Percentiles rank a stretch among this genome's conserved stretches.
Conservation (phyloP, 768 basidiomycete genomes). For the Terana coerulea region DNA sequence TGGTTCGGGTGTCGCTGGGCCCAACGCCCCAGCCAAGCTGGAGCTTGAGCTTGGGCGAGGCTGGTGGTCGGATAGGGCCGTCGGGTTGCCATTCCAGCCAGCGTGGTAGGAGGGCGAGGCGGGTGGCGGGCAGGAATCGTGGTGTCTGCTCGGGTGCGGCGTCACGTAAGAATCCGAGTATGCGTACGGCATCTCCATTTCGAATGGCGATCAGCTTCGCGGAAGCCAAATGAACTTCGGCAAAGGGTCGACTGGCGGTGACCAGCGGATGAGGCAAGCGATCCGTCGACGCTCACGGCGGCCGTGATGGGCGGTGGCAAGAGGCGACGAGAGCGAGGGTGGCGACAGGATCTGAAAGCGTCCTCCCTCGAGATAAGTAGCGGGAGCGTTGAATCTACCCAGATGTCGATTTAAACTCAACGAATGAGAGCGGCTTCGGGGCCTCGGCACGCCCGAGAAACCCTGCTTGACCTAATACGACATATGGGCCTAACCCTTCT, state of each 20-base stretch:
- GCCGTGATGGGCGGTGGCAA: not conserved
- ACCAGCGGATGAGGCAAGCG: too few relatives aligned
- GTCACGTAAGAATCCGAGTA: constrained; percentile 1
- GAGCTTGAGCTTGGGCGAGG: not conserved
- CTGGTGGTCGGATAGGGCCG: not conserved
- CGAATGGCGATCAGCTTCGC: constrained; percentile 2
- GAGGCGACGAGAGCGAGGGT: not conserved
- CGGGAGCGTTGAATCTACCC: too few relatives aligned
- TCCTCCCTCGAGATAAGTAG: too few relatives aligned
- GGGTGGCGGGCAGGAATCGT: not conserved
- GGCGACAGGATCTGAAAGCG: too few relatives aligned
- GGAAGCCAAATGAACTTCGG: constrained; percentile 6
- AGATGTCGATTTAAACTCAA: too few relatives aligned
- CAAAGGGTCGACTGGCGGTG: not conserved
- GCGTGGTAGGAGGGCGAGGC: not conserved
- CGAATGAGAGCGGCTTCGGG: too few relatives aligned
- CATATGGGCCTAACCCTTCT: too few relatives aligned
- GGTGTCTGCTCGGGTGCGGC: not conserved
- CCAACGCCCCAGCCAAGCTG: constrained; percentile 1
- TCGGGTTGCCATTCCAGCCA: not conserved
- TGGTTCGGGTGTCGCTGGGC: not conserved
- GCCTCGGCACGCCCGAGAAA: constrained; percentile 2
- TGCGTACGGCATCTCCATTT: not conserved
- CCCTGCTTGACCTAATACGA: not conserved
- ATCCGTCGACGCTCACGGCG: not conserved